Base-by-base conservation (phyloP, 148 eudicot genomes). In the Spergularia marina region DNA sequence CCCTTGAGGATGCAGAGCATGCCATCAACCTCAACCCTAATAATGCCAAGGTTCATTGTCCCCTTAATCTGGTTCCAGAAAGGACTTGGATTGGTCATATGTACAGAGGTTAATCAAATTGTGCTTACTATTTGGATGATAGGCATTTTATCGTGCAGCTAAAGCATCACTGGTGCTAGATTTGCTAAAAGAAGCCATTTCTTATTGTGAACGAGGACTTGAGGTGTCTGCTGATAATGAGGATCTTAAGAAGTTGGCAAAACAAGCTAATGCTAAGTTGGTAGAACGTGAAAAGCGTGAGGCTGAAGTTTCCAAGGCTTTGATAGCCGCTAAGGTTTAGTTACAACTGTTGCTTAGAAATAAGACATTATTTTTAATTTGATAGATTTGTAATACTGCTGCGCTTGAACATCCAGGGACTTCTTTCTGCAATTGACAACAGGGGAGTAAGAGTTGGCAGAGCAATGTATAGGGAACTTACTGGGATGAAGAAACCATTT, bases 131-230 rank as follows among this genome's bases (percentile, higher is more conserved):
- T 80, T 74, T 79, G 39, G 13, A 78, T 12, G 36, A 40, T 76
- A 95, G 98, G 97, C 92, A 62, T 64, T 82, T 73, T 95, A 95
- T 79, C 88, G 97, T 80, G 98, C 97, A 65, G 94, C 88, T 53
- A 92, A 90, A 83, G 98, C 97, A 74, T 89, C 96, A 23, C 60
- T 89, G 55, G 76, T 88, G 62, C 80, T 95, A 73, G 87, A 88
- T 77, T 66, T 86, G 74, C 74, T 90, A 85, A 83, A 55, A 71
- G 98, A 89, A 82, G 92, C 90, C n/a, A 86, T 86, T 73, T 81
- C 82, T 5, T 88, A 83, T 75, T 92, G 98, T 76, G 85, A 92
- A 51, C 91, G 81, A 86, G 98, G 94, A 73, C 88, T 90, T 67
- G 86, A 85, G 63, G 80, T 80, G 39, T 85, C 87, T 57, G 82